These are phyloP conservation scores for Tuber borchii DNA, from an alignment of 495 filamentous ascomycete species.

Conservation along the genomic window DNA sequence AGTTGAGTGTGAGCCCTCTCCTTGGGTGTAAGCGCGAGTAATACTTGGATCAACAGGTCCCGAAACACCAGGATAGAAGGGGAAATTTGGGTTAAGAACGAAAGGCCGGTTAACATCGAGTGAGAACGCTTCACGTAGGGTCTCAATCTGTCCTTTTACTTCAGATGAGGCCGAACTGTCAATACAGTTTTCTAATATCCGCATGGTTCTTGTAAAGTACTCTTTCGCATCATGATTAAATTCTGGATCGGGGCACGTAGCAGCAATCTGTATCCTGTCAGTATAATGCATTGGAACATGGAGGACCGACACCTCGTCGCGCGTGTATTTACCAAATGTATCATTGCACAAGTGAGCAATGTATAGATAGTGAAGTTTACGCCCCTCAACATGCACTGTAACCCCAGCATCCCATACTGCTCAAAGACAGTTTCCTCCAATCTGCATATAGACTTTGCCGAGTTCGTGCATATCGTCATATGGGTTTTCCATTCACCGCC, in stretches of 20 bases:
- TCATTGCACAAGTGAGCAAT: slow-evolving; percentile 84
- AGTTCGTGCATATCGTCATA: slow-evolving; percentile 77
- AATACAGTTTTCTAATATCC: slow-evolving; percentile 80
- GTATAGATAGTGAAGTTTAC: slow-evolving; percentile 94
- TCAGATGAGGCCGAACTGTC: slow-evolving; percentile 85
- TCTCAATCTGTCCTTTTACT: slow-evolving; percentile 84
- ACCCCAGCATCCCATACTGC: slow-evolving; percentile 68
- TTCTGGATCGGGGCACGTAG: slow-evolving; percentile 89
- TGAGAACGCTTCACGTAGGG: slow-evolving; percentile 85
- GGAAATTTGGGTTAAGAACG: slow-evolving; percentile 79
- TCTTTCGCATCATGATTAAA: slow-evolving; percentile 78
- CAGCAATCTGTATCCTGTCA: slow-evolving; percentile 51
- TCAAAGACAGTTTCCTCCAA: slow-evolving; percentile 81
- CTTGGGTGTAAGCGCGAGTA: slow-evolving; percentile 49
- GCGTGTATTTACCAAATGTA: slow-evolving; percentile 70
- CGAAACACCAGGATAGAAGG: slow-evolving; percentile 50
- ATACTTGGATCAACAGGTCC: slow-evolving; percentile 55
- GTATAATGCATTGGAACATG: slow-evolving; percentile 10
- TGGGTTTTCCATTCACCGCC: slow-evolving; percentile 80
- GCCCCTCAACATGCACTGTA: slow-evolving; percentile 89
- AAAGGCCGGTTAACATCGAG: slow-evolving; percentile 80
- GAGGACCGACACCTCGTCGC: neutral
- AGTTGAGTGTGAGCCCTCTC: slow-evolving; percentile 46
- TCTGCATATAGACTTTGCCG: slow-evolving; percentile 81
- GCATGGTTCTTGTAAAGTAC: slow-evolving; percentile 92